Base-by-base conservation (phyloP, 306 rosid genomes). In the Corylus americana region DNA sequence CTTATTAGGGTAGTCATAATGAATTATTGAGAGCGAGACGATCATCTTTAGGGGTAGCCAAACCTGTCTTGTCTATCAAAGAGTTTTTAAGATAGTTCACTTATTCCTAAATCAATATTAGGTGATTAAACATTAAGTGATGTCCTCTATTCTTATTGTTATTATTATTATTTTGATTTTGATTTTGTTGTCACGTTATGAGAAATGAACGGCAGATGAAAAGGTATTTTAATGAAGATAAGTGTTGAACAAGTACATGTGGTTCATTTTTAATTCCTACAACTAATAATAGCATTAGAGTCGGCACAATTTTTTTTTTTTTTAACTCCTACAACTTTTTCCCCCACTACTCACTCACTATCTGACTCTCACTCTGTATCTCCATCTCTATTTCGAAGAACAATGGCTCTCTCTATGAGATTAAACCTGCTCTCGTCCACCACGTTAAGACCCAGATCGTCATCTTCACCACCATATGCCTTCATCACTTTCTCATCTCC, bases 351-450 rank as follows among this genome's bases (percentile, higher is more conserved):
- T 55, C 20, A n/a, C 31, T 9, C 29, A 50, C 67, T 53, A 61
- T 66, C 58, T 47, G 50, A 10, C 79, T 11, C 63, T 9, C 53
- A 49, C 13, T 11, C 25, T 22, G 25, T 22, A 22, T 22, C 27
- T 51, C 49, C 5, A 25, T 54, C 44, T 51, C 49, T 8, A 39
- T 54, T 31, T n/a, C 39, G 57, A 16, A 25, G 54, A 75, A 55
- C 70, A 63, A 92, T 92, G 93, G 91, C 92, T 47, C 74, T 85
- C 75, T 83, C 91, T 48, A 39, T 64, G 70, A 78, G 53, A 63
- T 66, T 89, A 2, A 82, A 90, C 70, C 63, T 20, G 68, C 81
- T 82, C 55, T 77, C 78, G 45, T 71, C 86, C 31, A 50, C 94
- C 77, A 58, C 83, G 2, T 84, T 71, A 29, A 81, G 87, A 74